Base-by-base conservation (phyloP, 257 asterid genomes). In the Craterostigma plantagineum region DNA sequence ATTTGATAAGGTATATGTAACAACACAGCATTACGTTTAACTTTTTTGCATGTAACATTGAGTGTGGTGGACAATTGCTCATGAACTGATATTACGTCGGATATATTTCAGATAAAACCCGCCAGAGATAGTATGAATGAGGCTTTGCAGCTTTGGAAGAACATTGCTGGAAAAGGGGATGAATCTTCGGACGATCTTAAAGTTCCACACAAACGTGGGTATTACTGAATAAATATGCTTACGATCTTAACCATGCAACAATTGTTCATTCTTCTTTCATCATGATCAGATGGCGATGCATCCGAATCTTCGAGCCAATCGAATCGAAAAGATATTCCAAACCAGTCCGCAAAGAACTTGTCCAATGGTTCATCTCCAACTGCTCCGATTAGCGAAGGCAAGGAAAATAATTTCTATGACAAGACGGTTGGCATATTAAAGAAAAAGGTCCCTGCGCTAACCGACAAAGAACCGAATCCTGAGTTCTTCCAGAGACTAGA, bases 101-200 rank as follows among this genome's bases (percentile, higher is more conserved):
- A n/a, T n/a, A 11, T 34, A 10, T 14, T 44, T 54, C 68, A 90
- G 99, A 69, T 90, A 57, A 90, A 83, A 62, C 96, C 99, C 1
- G 99, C 70, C 35, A 70, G 99, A 71, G 99, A 90, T 53, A 77
- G 91, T 59, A 62, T 90, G 69, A 69, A 56, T 7, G 96, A 90
- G 71, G 99, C 99, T 46, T 69, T 90, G 77, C 94, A 72, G 71
- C 77, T 70, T 50, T 90, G 96, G 99, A 80, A 90, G 75, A 80
- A 83, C 71, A 43, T 75, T 61, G 72, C 80, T 3, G 92, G 99
- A 50, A 80, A 72, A 73, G 92, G 79, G 57, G 84, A 90, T 50
- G 87, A 79, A 51, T 68, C 76, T 54, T 63, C 81, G 36, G 81
- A 74, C 41, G 94, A 77, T 41, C 73, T 62, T 37, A 74, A 74